Conservation (phyloP, 2,329 filamentous ascomycete species). For the Aspergillus sp. region DNA sequence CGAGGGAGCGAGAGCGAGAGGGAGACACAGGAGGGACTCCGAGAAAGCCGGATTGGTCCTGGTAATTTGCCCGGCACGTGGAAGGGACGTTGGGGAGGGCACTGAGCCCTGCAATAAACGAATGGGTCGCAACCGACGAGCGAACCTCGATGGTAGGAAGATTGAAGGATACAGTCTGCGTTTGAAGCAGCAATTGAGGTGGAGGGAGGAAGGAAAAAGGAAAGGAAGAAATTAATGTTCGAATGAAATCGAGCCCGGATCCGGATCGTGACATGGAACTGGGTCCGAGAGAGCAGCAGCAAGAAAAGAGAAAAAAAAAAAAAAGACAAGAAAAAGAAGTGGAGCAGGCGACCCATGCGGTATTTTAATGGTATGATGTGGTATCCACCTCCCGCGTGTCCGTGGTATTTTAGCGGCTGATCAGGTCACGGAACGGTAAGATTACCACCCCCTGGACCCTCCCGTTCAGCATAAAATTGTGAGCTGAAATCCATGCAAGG, state of each 20-base stretch:
- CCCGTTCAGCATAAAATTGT: background rate
- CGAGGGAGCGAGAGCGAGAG: background rate
- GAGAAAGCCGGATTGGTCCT: slow-evolving; percentile 4
- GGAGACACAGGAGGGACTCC: background rate
- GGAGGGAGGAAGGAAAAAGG: background rate
- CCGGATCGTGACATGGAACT: background rate
- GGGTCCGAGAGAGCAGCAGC: background rate
- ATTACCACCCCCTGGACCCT: slow-evolving; percentile 7
- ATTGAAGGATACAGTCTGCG: background rate
- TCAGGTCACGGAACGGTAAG: slow-evolving; percentile 1
- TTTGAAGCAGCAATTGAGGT: background rate
- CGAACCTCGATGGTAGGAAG: background rate
- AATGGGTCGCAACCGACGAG: background rate
- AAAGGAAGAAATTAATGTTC: background rate
- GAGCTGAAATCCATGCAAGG: too few relatives aligned
- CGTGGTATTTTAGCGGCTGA: background rate
- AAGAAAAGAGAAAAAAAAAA: background rate
- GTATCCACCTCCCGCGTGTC: background rate
- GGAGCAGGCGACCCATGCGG: background rate
- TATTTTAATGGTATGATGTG: background rate
- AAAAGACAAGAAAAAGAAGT: background rate
- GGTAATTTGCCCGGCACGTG: slow-evolving; percentile 5
- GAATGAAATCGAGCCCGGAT: background rate
- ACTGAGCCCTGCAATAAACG: slow-evolving; percentile 1
- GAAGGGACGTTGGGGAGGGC: background rate